Evolutionary conservation across 2,329 filamentous ascomycete genomes (phyloP).

Genomic region (Pseudogymnoascus sp.): DNA sequence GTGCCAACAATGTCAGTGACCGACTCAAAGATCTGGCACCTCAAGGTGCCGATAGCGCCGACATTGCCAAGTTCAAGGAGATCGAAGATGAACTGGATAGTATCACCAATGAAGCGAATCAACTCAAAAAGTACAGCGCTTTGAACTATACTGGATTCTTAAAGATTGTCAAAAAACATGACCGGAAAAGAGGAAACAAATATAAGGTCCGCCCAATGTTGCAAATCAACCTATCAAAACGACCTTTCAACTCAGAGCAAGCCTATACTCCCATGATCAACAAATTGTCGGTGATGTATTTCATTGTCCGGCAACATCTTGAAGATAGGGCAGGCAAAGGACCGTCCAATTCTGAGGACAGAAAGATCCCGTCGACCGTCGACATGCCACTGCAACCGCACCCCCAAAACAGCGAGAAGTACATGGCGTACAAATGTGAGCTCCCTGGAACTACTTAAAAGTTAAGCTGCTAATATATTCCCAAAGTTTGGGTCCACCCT

Average conservation of each 20-base stretch:
- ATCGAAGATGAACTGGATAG: slow-evolving; percentile 73
- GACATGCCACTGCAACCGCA: slow-evolving; percentile 40
- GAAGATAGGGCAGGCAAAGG: slow-evolving; percentile 44
- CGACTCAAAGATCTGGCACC: slow-evolving; percentile 74
- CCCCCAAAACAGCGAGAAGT: slow-evolving; percentile 60
- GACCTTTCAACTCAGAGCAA: slow-evolving; percentile 87
- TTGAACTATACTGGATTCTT: slow-evolving; percentile 97
- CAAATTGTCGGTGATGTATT: slow-evolving; percentile 91
- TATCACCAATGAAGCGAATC: slow-evolving; percentile 84
- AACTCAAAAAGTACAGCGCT: slow-evolving; percentile 89
- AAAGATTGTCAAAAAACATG: slow-evolving; percentile 98
- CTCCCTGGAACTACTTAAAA: neutral
- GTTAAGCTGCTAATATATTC: neutral
- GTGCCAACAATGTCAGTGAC: slow-evolving; percentile 50
- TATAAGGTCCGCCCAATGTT: slow-evolving; percentile 90
- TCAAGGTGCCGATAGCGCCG: slow-evolving; percentile 42
- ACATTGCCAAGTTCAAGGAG: slow-evolving; percentile 53
- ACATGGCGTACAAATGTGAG: slow-evolving; percentile 81
- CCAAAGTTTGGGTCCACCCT: slow-evolving; percentile 79
- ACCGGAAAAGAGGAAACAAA: slow-evolving; percentile 76
- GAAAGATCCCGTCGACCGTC: slow-evolving; percentile 20
- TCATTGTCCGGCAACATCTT: slow-evolving; percentile 78
- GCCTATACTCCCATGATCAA: slow-evolving; percentile 86
- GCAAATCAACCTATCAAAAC: slow-evolving; percentile 77
- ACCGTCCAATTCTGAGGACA: slow-evolving; percentile 29